Conservation (phyloP, 2,329 filamentous ascomycete species). For the Verticillium tricorpus region DNA sequence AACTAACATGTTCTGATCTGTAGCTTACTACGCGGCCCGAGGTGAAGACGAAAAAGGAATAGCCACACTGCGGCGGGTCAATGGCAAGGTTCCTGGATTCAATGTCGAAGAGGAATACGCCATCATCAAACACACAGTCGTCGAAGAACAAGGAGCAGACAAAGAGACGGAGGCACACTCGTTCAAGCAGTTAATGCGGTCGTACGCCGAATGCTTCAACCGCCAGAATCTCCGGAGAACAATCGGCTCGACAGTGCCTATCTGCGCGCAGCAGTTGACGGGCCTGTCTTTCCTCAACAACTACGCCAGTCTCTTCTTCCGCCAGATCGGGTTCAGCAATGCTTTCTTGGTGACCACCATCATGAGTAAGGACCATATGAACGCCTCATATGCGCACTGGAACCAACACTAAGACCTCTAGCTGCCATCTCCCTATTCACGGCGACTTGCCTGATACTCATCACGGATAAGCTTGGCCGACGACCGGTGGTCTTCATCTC, state of each 20-base stretch:
- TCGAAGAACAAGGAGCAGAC: constrained; percentile 18
- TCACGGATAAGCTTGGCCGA: neutral
- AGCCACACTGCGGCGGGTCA: constrained; percentile 7
- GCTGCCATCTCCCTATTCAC: constrained; percentile 16
- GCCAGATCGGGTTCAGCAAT: constrained; percentile 22
- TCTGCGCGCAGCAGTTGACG: constrained; percentile 16
- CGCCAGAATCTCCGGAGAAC: constrained; percentile 23
- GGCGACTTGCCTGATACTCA: neutral
- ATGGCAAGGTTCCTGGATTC: constrained; percentile 20
- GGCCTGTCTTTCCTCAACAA: constrained; percentile 16
- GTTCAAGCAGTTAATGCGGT: constrained; percentile 14
- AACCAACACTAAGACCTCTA: constrained; percentile 11
- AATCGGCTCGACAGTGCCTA: constrained; percentile 21
- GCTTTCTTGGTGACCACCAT: constrained; percentile 12
- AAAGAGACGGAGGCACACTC: constrained; percentile 8
- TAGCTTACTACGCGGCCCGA: constrained; percentile 18
- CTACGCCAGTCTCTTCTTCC: constrained; percentile 25
- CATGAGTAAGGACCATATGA: neutral
- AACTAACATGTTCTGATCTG: neutral
- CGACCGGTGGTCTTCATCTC: neutral
- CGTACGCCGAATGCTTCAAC: constrained; percentile 14
- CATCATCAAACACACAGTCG: constrained; percentile 14
- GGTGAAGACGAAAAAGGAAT: constrained; percentile 15
- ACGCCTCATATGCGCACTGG: neutral
- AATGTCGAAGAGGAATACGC: constrained; percentile 23